Conservation (phyloP, 306 rosid genomes). For the Astragalus glycyphyllos region DNA sequence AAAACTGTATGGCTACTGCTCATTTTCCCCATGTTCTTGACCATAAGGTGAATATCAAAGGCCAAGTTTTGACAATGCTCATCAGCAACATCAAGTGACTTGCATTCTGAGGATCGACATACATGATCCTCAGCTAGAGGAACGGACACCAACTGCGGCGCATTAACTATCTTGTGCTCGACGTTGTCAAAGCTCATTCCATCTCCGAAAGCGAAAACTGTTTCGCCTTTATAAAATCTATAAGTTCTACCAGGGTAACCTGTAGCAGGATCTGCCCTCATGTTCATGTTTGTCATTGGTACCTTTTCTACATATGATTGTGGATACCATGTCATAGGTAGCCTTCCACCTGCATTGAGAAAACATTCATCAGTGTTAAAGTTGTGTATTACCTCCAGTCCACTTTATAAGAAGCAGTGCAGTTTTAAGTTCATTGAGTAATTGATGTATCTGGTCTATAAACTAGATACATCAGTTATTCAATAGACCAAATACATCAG, state of each 20-base stretch:
- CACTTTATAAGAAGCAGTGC: neutral
- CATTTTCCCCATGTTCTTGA: constrained; percentile 67
- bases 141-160: constrained; percentile 64
- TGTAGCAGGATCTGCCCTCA: constrained; percentile 77
- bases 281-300: constrained; percentile 96
- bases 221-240: constrained; percentile 86
- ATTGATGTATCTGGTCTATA: too few relatives aligned
- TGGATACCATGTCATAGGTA: constrained; percentile 99
- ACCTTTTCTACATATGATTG: constrained; percentile 79
- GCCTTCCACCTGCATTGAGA: constrained; percentile 78
- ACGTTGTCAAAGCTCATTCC: constrained; percentile 71
- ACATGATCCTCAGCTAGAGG: constrained; percentile 68
- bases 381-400: neutral
- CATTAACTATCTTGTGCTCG: constrained; percentile 65
- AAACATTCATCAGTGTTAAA: constrained; percentile 27
- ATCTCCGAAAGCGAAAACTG: constrained; percentile 83
- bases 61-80: constrained; percentile 66
- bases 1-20: constrained; percentile 75
- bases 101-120: constrained; percentile 74
- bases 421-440: too few relatives aligned
- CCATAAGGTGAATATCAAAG: constrained; percentile 68
- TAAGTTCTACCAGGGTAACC: constrained; percentile 92
- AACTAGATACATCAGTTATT: too few relatives aligned
- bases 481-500: too few relatives aligned
- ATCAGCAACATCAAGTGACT: constrained; percentile 66